Conservation (phyloP, 441 rosid species). For the Adansonia gregorii region DNA sequence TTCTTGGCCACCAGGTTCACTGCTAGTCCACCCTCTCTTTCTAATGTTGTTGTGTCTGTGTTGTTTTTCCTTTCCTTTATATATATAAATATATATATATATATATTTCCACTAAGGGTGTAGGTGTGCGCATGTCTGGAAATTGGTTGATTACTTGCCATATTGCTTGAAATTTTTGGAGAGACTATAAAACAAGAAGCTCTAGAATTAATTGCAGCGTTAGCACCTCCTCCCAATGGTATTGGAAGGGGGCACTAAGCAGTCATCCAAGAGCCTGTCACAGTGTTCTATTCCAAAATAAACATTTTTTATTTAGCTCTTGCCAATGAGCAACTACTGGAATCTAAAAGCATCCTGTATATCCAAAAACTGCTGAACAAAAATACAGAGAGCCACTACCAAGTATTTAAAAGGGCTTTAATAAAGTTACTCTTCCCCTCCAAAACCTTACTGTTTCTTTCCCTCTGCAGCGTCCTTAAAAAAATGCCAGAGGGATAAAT, state of each 20-base stretch:
- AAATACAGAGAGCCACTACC: neutral
- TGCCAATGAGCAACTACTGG: neutral
- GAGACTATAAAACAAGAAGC: constrained; percentile 3
- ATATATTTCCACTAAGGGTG: neutral
- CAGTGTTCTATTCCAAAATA: neutral
- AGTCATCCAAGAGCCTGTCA: neutral
- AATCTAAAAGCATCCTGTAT: neutral
- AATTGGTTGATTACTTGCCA: neutral
- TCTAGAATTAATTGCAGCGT: neutral
- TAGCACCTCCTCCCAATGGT: neutral
- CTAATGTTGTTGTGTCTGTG: neutral
- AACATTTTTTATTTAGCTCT: neutral
- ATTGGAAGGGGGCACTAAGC: neutral
- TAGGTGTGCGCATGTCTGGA: neutral
- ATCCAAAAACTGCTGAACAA: constrained; percentile 11
- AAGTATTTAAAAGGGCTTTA: neutral
- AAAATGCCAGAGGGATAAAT: neutral
- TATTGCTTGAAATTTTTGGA: constrained; percentile 10
- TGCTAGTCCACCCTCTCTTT: neutral
- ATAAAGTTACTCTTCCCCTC: neutral
- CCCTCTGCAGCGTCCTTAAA: too few species aligned
- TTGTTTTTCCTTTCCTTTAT: neutral
- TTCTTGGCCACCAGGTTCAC: constrained; percentile 93
- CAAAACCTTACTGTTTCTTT: neutral
- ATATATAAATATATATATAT: neutral